Conservation (phyloP, 2,329 filamentous ascomycete species). For the Colletotrichum endophyticum region DNA sequence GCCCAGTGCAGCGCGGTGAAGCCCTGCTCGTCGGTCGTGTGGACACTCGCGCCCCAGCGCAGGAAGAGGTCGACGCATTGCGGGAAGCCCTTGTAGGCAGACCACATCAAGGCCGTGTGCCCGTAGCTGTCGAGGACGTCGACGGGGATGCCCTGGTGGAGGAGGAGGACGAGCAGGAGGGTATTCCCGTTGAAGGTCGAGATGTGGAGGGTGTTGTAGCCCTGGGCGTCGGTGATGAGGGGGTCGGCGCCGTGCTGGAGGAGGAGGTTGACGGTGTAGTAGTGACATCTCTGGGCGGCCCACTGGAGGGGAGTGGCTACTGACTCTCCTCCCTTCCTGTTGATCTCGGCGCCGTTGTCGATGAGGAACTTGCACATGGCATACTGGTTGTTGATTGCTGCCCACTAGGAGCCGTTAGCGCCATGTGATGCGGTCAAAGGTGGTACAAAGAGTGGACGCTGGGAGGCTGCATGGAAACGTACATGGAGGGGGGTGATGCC, state of each 20-base stretch:
- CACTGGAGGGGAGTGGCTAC: constrained; percentile 94
- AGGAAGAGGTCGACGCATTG: constrained; percentile 91
- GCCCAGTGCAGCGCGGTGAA: constrained; percentile 98
- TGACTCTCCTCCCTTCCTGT: constrained; percentile 94
- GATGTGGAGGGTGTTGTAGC: constrained; percentile 97
- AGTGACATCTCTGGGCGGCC: constrained; percentile 95
- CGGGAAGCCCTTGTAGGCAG: constrained; percentile 95
- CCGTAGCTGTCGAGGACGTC: constrained; percentile 89
- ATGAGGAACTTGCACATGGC: constrained; percentile 96
- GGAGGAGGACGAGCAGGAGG: constrained; percentile 82
- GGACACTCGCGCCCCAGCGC: constrained; percentile 93
- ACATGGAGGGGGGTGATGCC: constrained; percentile 97
- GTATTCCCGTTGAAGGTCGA: constrained; percentile 97
- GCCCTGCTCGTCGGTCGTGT: constrained; percentile 87
- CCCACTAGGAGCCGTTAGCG: constrained; percentile 71
- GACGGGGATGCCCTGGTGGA: constrained; percentile 95
- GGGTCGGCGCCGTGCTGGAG: constrained; percentile 92
- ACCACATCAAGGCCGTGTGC: constrained; percentile 98
- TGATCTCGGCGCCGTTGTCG: constrained; percentile 84
- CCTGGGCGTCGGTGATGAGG: constrained; percentile 89
- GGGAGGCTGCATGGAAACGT: constrained; percentile 36
- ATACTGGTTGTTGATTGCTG: constrained; percentile 98
- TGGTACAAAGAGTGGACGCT: background rate
- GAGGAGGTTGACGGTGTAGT: constrained; percentile 93
- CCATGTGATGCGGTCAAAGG: background rate